Percentiles rank a stretch among this genome's conserved stretches.
phyloP scores from a whole-genome alignment of 1,284 basidiomycete genomes.

The Termitomyces sp. region DNA sequence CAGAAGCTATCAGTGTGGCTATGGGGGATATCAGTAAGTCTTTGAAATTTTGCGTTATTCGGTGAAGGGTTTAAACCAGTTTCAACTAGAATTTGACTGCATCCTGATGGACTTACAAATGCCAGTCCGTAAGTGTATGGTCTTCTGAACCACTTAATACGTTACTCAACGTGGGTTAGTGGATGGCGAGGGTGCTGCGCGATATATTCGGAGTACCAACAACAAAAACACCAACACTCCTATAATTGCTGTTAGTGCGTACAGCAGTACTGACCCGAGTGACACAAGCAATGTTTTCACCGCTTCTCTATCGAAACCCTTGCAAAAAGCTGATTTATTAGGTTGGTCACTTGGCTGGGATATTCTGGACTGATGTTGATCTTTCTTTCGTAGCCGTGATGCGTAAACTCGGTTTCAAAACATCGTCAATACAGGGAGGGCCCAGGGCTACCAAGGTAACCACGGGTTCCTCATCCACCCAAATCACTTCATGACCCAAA shows the following conservation, averaged over 20 bases:
- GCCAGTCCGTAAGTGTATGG: conserved; percentile 68
- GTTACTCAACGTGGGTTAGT: conserved; percentile 41
- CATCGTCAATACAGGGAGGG: conserved; percentile 62
- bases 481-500: conserved; percentile 29
- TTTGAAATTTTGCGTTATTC: conserved; percentile 1
- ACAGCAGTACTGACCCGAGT: conserved; percentile 61
- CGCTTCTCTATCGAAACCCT: conserved; percentile 81
- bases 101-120: conserved; percentile 89
- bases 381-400: conserved; percentile 46
- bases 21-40: conserved; percentile 92
- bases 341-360: conserved; percentile 25
- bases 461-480: conserved; percentile 25
- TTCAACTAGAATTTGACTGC: conserved; percentile 71
- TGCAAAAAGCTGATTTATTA: conserved; percentile 81
- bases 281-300: conserved; percentile 78
- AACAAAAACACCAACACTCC: conserved; percentile 85
- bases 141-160: background rate
- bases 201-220: conserved; percentile 93
- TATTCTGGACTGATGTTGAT: background rate
- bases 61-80: conserved; percentile 10
- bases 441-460: conserved; percentile 46
- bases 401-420: conserved; percentile 86
- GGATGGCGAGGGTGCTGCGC: conserved; percentile 87
- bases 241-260: conserved; percentile 89
- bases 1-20: conserved; percentile 93